Conservation (phyloP, 345 rosid species). For the Ricinus communis region DNA sequence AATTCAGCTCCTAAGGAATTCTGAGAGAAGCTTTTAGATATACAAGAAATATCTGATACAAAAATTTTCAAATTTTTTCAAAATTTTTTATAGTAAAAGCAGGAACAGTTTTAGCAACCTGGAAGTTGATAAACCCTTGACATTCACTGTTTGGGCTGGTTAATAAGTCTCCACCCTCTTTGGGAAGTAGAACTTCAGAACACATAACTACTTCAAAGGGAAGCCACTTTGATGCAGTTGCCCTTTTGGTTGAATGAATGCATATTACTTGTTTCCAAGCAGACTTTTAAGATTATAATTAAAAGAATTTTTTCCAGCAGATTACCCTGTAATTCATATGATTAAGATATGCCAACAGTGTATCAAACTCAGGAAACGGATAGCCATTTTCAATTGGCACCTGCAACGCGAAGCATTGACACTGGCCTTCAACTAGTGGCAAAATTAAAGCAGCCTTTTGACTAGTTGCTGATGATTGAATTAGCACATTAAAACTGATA, state of each 20-base stretch:
- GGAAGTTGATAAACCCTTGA: background rate
- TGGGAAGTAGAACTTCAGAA: background rate
- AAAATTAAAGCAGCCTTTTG: slow-evolving; percentile 7
- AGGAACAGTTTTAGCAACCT: background rate
- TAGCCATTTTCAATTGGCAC: slow-evolving; percentile 8
- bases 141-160: background rate
- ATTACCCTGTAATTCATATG: background rate
- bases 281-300: background rate
- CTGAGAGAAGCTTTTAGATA: background rate
- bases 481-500: background rate
- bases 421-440: background rate
- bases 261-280: background rate
- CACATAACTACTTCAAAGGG: background rate
- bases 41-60: background rate
- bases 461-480: background rate
- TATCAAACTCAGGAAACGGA: background rate
- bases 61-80: background rate
- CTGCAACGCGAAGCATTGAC: background rate
- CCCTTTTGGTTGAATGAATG: background rate
- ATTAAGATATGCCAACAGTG: background rate
- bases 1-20: background rate
- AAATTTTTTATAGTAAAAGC: background rate
- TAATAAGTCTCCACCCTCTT: background rate
- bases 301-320: background rate
- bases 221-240: background rate